These are phyloP conservation scores for Monosporascus sp. DNA, from an alignment of 2,329 filamentous ascomycete genomes.

Conservation along the genomic window DNA sequence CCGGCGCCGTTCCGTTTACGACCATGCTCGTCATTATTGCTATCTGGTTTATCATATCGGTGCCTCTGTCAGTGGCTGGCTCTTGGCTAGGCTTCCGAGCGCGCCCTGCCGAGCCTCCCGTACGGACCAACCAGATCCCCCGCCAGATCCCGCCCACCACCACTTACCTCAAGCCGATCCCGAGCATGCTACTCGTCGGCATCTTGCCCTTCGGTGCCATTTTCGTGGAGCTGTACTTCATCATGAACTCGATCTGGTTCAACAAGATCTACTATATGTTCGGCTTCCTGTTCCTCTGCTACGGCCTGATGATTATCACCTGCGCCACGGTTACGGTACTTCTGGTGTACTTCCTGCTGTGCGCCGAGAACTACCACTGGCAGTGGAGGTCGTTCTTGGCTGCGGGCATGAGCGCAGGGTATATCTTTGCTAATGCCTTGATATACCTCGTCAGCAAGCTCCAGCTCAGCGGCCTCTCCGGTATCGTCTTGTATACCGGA, in stretches of 20 bases:
- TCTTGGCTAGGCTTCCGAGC: slow-evolving; percentile 92
- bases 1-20: slow-evolving; percentile 89
- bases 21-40: slow-evolving; percentile 91
- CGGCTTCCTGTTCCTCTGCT: slow-evolving; percentile 96
- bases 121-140: slow-evolving; percentile 95
- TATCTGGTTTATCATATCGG: slow-evolving; percentile 97
- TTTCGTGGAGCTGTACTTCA: slow-evolving; percentile 98
- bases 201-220: slow-evolving; percentile 94
- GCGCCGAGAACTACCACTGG: slow-evolving; percentile 97
- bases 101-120: slow-evolving; percentile 66
- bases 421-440: slow-evolving; percentile 88
- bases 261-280: slow-evolving; percentile 99
- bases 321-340: slow-evolving; percentile 88
- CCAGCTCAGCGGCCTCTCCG: slow-evolving; percentile 77
- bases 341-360: slow-evolving; percentile 94
- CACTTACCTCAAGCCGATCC: slow-evolving; percentile 79
- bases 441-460: slow-evolving; percentile 89
- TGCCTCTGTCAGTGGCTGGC: slow-evolving; percentile 83
- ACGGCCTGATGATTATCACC: slow-evolving; percentile 94
- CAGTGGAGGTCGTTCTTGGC: slow-evolving; percentile 95
- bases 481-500: slow-evolving; percentile 86
- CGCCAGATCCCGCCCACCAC: slow-evolving; percentile 85
- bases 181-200: slow-evolving; percentile 87
- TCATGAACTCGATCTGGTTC: slow-evolving; percentile 99
- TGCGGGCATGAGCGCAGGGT: slow-evolving; percentile 82